A percentile compares a stretch with the other conserved stretches of the same genome.
phyloP scores from a whole-genome alignment of 2,329 filamentous ascomycete genomes.

The Tolypocladium album region DNA sequence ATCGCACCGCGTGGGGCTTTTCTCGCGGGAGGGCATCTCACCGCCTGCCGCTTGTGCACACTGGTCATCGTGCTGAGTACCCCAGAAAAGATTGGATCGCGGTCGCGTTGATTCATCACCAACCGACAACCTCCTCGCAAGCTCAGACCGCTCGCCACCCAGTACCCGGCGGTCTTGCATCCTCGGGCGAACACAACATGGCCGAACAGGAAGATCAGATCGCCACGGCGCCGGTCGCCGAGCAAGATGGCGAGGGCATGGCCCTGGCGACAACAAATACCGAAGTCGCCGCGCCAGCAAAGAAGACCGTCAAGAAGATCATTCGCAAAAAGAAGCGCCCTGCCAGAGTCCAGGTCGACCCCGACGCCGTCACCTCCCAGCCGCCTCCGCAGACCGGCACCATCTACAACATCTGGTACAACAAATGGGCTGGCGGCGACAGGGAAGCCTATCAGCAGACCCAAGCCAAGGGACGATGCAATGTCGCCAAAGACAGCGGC shows the following conservation, averaged over 20 bases:
- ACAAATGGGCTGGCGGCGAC: constrained; percentile 95
- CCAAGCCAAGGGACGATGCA: constrained; percentile 80
- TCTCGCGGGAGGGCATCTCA: constrained; percentile 6
- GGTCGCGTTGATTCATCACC: constrained; percentile 3
- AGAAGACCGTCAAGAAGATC: constrained; percentile 73
- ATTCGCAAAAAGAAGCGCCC: constrained; percentile 84
- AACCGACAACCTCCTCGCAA: constrained; percentile 3
- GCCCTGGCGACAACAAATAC: constrained; percentile 26
- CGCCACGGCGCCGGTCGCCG: constrained; percentile 12
- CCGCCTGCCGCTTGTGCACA: constrained; percentile 15
- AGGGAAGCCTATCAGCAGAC: constrained; percentile 83
- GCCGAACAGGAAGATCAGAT: constrained; percentile 18
- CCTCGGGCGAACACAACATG: constrained; percentile 13
- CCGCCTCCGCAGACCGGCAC: constrained; percentile 87
- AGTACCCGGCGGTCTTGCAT: neutral
- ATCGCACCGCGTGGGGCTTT: constrained; percentile 3
- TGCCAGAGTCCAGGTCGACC: constrained; percentile 83
- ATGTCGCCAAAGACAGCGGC: constrained; percentile 67
- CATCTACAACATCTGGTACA: constrained; percentile 87
- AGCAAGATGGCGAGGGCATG: constrained; percentile 17
- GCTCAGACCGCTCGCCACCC: constrained; percentile 7
- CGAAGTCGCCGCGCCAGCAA: constrained; percentile 35
- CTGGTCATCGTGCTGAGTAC: neutral
- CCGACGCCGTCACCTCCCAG: constrained; percentile 70
- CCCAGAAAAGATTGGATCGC: constrained; percentile 3